Evolutionary conservation across 129 eudicot species (phyloP), one percentile per base, ranked within the genome.

Genomic region (Helianthus annuus): DNA sequence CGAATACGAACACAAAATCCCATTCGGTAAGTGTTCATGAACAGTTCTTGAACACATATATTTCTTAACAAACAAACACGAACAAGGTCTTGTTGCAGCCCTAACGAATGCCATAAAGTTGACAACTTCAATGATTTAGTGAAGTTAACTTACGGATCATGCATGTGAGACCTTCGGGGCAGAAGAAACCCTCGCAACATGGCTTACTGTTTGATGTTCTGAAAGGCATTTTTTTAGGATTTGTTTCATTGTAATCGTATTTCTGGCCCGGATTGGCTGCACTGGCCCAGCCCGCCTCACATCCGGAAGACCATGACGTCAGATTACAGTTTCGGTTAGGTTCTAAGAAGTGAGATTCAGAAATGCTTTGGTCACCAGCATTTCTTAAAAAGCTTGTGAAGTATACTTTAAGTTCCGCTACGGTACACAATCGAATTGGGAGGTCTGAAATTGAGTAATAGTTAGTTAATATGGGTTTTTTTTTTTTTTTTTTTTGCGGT

Each of bases 101-200:
- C 36, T 66, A 42, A 79, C 29, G 2, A 61, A 69, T 14, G 69
- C 38, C 5, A 7, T 3, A 48, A 48, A 61, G 15, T 59, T 10
- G 57, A 19, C 10, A 59, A 59, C 76, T 58, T 45, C 45, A 13
- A 32, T 6, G 39, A 36, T 63, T 11, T 27, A 55, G 57, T 39
- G 14, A 66, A 65, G 16, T 56, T 24, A 5, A 79, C 99, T 90
- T 86, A 95, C 99, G 99, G 10, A 95, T 88, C 99, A 95, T 95
- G 91, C 99, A 95, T 66, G 99, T 95, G 71, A 95, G 92, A 59
- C 97, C 99, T 69, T 80, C 75, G 14, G 99, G 99, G 68, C 99
- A 95, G 85, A 90, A 95, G 72, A 95, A 95, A n/a, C 99, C 99
- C 39, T 77, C 88, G 15, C 99, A 95, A 66, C 99, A 95, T 55